Evolutionary conservation across 1,139 yeast species (phyloP), one percentile per base, ranked within the genome.

Genomic region (Kodamaea plutei): DNA sequence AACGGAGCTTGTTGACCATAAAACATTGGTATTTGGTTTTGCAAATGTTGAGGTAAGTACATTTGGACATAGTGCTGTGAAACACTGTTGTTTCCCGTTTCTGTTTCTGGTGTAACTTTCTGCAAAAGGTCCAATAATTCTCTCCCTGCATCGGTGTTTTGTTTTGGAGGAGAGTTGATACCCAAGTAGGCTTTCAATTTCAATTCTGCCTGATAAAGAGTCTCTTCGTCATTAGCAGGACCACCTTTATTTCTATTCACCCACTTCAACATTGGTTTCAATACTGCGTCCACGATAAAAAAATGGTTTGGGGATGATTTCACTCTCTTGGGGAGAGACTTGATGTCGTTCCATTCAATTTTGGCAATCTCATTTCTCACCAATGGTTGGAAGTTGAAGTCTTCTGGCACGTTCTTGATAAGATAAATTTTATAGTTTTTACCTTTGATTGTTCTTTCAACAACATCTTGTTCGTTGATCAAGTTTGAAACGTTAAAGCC

Each of bases 371-470:
- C 99, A 52, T 84, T 84, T 48, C 95, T 73, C 2, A 87, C 95
- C 37, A 73, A 66, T 1, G 98, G 96, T 40, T 69, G 75, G 48
- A 91, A 93, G 20, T 59, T 57, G 26, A 76, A 76, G 42, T 76
- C 78, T 44, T 84, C 91, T 1, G 96, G 91, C 1, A 93, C 84
- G 35, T 83, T 84, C 28, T 73, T 74, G 15, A 85, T 79, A 37
- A 91, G 62, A 51, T 76, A 93, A 19, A 93, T 84, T 48, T 88
- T 82, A 55, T 84, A 84, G 55, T 85, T 87, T 55, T 91, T 91
- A 8, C 93, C 95, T 31, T 69, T 66, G 23, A 87, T 75, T 6
- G 87, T 84, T 52, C 94, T 73, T 52, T 91, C 97, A 31, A 88
- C 71, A 39, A 73, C 84, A 36, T 83, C 89, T 21, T 79, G 72